phyloP scores from a whole-genome alignment of 345 rosid species.

The Citrus medica region DNA sequence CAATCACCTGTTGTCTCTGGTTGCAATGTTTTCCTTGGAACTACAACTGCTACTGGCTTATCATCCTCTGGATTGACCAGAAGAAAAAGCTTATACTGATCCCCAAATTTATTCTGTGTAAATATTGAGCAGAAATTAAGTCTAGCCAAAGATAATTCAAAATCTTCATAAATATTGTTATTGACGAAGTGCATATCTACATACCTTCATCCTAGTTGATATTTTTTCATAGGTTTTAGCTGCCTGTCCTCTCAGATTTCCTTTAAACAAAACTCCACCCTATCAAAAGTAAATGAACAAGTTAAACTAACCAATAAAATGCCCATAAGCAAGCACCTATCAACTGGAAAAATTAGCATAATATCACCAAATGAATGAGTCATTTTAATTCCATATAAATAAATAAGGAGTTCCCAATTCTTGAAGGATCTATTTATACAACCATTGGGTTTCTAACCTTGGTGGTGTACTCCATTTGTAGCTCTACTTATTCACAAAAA shows the following conservation, averaged over 20 bases:
- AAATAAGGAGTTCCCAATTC: not conserved
- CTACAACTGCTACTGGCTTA: conserved; percentile 94
- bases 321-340: not conserved
- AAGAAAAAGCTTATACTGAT: conserved; percentile 81
- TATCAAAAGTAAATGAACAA: conserved; percentile 25
- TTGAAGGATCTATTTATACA: not conserved
- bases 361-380: not conserved
- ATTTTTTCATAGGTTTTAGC: conserved; percentile 83
- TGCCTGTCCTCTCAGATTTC: conserved; percentile 84
- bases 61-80: conserved; percentile 91
- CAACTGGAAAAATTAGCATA: conserved; percentile 1
- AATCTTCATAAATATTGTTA: not conserved
- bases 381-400: not conserved
- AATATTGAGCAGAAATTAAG: conserved; percentile 13
- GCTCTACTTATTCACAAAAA: not conserved
- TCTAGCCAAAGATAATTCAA: conserved; percentile 4
- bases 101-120: conserved; percentile 74
- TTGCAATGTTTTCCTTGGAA: conserved; percentile 72
- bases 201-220: conserved; percentile 68
- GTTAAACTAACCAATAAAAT: conserved; percentile 1
- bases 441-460: not conserved
- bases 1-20: conserved; percentile 72
- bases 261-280: conserved; percentile 94
- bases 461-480: conserved; percentile 7
- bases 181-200: conserved; percentile 1